Percentiles rank a stretch among this genome's conserved stretches.
Conservation (phyloP, 225 moss, liverwort and hornwort species). For the Pseudisothecium myosuroides region DNA sequence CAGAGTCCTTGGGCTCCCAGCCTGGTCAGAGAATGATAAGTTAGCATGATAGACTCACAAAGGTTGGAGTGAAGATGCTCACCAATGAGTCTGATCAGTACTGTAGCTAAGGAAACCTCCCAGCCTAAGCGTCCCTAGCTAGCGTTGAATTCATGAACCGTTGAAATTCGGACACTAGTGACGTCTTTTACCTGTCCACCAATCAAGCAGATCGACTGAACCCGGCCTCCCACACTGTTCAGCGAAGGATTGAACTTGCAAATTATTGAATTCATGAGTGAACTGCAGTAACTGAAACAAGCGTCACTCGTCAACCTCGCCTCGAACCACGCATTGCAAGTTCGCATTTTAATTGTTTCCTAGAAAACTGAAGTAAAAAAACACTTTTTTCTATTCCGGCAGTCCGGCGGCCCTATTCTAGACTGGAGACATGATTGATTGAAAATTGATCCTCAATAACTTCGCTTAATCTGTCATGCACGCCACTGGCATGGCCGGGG, state of each 20-base stretch:
- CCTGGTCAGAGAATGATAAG: neutral
- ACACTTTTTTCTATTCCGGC: rapidly evolving
- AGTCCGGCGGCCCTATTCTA: neutral
- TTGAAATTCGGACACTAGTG: neutral
- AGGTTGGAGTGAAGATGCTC: neutral
- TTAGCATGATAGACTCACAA: neutral
- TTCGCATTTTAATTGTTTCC: neutral
- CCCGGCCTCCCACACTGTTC: neutral
- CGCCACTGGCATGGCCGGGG: neutral
- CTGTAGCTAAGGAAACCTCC: neutral
- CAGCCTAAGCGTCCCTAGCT: neutral
- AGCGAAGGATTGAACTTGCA: neutral
- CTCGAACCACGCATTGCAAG: neutral
- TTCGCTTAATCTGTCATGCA: neutral
- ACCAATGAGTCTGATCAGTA: neutral
- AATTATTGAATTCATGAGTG: neutral
- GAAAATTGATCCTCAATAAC: neutral
- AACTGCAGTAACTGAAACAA: too few species aligned
- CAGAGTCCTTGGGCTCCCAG: neutral
- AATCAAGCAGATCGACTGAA: neutral
- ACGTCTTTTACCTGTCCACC: neutral
- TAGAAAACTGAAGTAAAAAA: neutral
- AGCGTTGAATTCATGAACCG: neutral
- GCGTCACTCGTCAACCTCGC: neutral
- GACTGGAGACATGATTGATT: neutral